Evolutionary conservation across 176 grass and related monocot species (phyloP), one percentile per base, ranked within the genome.

Genomic region (Rhipidocladum racemiflorum): DNA sequence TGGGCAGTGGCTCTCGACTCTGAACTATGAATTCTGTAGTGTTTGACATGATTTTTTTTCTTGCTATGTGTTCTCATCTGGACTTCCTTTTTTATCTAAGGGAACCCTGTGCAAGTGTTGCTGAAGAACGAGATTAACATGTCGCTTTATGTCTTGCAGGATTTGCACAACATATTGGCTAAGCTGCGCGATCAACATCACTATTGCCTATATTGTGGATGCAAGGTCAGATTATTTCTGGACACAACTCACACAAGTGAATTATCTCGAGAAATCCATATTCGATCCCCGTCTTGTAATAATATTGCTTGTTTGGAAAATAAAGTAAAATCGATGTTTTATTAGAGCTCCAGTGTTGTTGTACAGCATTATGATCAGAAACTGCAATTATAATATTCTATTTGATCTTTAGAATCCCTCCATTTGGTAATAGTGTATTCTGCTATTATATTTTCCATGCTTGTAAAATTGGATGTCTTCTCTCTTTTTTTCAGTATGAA

Each of bases 191-290:
- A 75, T 75, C 82, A 90, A 84, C 87, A 99, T 80, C 38, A 76
- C 32, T 95, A 99, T 76, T 95, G 92, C 69, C 83, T 99, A 72
- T 99, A 99, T 34, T 95, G 93, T 54, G 91, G 93, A 66, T 95
- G 66, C 65, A 92, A 95, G 91, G 93, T 93, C 16, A 90, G 81
- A 13, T 77, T 56, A 13, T 30, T 78, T 71, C n/a, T 39, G 36
- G 65, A 72, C 11, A 55, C 32, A 34, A 34, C 32, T 34, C 32
- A 34, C 32, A 34, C n/a, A 9, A 56, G 15, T 80, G 21, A 72
- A 63, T 13, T 76, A 5, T 42, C 48, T 54, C 32, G 8, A 44
- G 34, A 42, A 18, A 24, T 61, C 1, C 27, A 1, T 48, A 34
- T 5, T 18, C 74, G 42, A 34, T 32, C 12, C 32, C 5, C 20